These are phyloP conservation scores for Pulveroboletus sp. DNA, from an alignment of 768 basidiomycete genomes.

Conservation along the genomic window DNA sequence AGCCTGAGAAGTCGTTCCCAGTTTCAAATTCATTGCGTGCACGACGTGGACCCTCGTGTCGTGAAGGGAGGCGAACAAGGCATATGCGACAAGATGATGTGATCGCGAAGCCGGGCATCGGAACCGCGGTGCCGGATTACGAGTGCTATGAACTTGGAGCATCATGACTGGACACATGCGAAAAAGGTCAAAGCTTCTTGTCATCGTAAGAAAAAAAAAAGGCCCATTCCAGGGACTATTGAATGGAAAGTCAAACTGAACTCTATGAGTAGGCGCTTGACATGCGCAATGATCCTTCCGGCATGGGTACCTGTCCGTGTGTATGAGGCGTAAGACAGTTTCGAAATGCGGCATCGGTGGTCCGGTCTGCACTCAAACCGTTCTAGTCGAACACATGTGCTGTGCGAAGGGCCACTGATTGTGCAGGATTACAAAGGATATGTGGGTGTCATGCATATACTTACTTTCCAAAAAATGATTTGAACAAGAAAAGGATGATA, in stretches of 20 bases:
- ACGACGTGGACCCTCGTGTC: no score
- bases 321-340: constrained; percentile 11
- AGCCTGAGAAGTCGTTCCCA: no score
- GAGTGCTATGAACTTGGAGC: not conserved
- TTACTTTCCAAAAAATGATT: not conserved
- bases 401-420: not conserved
- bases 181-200: no score
- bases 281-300: constrained; percentile 19
- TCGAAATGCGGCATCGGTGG: constrained; percentile 2
- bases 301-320: constrained; percentile 7
- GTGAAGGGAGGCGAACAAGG: not conserved
- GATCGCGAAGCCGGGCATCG: not conserved
- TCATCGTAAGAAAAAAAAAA: not conserved
- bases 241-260: not conserved
- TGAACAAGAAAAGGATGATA: not conserved
- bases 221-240: not conserved
- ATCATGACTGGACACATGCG: no score
- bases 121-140: not conserved
- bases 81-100: not conserved
- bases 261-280: not conserved
- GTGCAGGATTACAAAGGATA: not conserved
- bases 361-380: not conserved
- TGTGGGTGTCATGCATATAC: not conserved
- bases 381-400: constrained; percentile 8
- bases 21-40: no score